Base-by-base conservation (phyloP, 2,329 filamentous ascomycete genomes). In the Didymella lethalis region DNA sequence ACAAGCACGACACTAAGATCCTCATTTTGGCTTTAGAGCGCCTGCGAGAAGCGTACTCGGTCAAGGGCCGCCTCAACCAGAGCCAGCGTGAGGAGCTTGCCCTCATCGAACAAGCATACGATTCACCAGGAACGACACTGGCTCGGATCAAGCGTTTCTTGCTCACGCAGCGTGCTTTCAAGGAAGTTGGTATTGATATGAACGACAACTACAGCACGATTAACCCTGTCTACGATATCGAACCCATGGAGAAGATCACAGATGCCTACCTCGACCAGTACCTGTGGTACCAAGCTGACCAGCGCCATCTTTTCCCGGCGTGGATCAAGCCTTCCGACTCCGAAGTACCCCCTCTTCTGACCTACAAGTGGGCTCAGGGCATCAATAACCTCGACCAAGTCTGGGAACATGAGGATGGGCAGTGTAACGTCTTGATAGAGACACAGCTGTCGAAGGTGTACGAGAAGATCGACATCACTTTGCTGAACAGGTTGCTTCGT, bases 311-410 rank as follows among this genome's bases (percentile, higher is more conserved):
- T 44, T 99, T 99, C 84, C 95, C 95, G 2, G 91, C 92, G 18
- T 99, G 95, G 95, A 97, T 99, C 81, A 99, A 99, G 82, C 95
- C 95, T 7, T 98, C 95, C 0, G 95, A 99, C 75, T 97, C 94
- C 0, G 96, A 99, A 77, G 95, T 99, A 0, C 95, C 96, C 2
- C 95, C 95, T 26, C 82, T 99, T 16, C 81, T 99, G 59, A 91
- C 92, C 0, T 99, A 99, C 84, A 99, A 99, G 79, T 99, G 96
- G 96, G 93, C 95, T 1, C 96, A 99, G 76, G 95, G 95, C 49
- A 98, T 99, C 83, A 99, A 99, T 83, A 99, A 99, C 74, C 82
- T 99, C 46, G 91, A 93, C 70, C 91, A 92, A 66, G 93, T 99
- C 28, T 99, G 95, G 95, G 91, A 96, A 72, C 91, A 91, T 20